phyloP scores from a whole-genome alignment of 2,329 filamentous ascomycete genomes.

The Chaetothyriales sp. region DNA sequence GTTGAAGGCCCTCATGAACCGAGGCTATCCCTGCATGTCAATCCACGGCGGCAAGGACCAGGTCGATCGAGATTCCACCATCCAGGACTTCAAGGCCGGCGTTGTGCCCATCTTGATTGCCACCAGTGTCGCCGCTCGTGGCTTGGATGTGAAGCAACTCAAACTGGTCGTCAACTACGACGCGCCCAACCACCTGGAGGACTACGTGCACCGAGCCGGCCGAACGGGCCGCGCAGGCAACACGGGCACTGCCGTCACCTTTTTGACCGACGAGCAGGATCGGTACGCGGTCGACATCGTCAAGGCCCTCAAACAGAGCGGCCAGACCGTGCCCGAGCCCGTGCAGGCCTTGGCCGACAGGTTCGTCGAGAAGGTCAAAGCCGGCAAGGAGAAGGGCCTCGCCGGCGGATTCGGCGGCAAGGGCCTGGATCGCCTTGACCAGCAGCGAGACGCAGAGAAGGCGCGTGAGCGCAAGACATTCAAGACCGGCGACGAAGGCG shows the following conservation, averaged over 20 bases:
- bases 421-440: slow-evolving; percentile 79
- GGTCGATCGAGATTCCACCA: slow-evolving; percentile 80
- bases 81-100: slow-evolving; percentile 85
- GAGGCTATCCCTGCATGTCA: slow-evolving; percentile 81
- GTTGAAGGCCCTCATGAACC: slow-evolving; percentile 63
- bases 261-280: slow-evolving; percentile 82
- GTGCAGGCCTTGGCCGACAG: slow-evolving; percentile 48
- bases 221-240: slow-evolving; percentile 74
- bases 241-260: slow-evolving; percentile 86
- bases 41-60: slow-evolving; percentile 93
- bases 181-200: slow-evolving; percentile 46
- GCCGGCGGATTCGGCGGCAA: slow-evolving; percentile 88
- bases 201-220: slow-evolving; percentile 56
- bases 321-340: slow-evolving; percentile 62
- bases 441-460: slow-evolving; percentile 76
- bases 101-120: slow-evolving; percentile 82
- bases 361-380: slow-evolving; percentile 82
- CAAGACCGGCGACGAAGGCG: slow-evolving; percentile 76
- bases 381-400: slow-evolving; percentile 72
- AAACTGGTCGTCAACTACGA: slow-evolving; percentile 61
- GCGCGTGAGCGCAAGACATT: slow-evolving; percentile 77
- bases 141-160: slow-evolving; percentile 87
- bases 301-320: slow-evolving; percentile 86
- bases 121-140: slow-evolving; percentile 88
- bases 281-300: slow-evolving; percentile 77